Percentiles rank a stretch among this genome's conserved stretches.
These are phyloP conservation scores for Leptodontidium sp. DNA, from an alignment of 2,329 filamentous ascomycete genomes.

Conservation along the genomic window DNA sequence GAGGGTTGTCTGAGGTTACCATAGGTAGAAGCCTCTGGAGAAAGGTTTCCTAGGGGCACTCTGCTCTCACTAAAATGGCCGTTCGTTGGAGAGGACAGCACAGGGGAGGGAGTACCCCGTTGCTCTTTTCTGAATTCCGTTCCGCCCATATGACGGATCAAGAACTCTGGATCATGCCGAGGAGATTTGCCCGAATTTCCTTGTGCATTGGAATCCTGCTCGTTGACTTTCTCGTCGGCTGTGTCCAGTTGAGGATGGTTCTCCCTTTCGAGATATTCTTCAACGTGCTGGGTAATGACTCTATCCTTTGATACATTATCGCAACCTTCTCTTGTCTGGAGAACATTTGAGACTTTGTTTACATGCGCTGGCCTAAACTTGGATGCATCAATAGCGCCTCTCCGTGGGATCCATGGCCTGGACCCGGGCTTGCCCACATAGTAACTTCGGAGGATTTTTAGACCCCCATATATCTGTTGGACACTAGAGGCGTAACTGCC, in stretches of 20 bases:
- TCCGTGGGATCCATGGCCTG: slow-evolving; percentile 33
- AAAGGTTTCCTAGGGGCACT: background rate
- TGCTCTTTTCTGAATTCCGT: slow-evolving; percentile 28
- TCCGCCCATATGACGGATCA: slow-evolving; percentile 19
- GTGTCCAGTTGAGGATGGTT: slow-evolving; percentile 17
- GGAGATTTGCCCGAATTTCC: slow-evolving; percentile 7
- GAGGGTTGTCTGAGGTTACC: background rate
- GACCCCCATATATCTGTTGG: slow-evolving; percentile 65
- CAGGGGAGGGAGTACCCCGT: background rate
- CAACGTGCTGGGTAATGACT: slow-evolving; percentile 36
- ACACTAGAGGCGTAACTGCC: slow-evolving; percentile 66
- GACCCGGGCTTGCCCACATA: slow-evolving; percentile 40
- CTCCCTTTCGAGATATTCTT: slow-evolving; percentile 39
- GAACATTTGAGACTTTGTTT: slow-evolving; percentile 24
- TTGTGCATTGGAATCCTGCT: background rate
- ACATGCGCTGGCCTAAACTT: slow-evolving; percentile 12
- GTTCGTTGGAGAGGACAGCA: background rate
- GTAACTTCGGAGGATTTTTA: slow-evolving; percentile 59
- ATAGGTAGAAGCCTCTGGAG: slow-evolving; percentile 5
- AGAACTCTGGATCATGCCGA: slow-evolving; percentile 21
- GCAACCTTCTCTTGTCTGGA: slow-evolving; percentile 35
- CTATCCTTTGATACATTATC: slow-evolving; percentile 34
- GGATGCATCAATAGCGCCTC: slow-evolving; percentile 14
- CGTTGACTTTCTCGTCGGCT: background rate
- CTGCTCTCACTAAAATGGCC: slow-evolving; percentile 2